Evolutionary conservation across 495 filamentous ascomycete species (phyloP).

Genomic region (Neurospora sp.): DNA sequence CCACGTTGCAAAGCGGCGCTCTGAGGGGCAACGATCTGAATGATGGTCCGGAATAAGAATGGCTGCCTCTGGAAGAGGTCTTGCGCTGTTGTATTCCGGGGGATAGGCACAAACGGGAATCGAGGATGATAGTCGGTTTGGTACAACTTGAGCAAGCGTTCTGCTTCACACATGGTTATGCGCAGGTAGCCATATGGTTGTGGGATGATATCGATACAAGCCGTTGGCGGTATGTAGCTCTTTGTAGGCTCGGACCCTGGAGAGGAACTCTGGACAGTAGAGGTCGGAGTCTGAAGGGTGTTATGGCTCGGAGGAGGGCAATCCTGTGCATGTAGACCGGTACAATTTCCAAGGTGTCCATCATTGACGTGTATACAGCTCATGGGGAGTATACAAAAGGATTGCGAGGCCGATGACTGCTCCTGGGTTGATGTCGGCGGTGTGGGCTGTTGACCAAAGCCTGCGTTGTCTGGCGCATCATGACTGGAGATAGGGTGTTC

Average conservation of each 20-base stretch:
- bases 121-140: conserved; percentile 9
- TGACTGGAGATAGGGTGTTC: not conserved
- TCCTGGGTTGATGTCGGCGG: not conserved
- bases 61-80: conserved; percentile 9
- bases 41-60: conserved; percentile 18
- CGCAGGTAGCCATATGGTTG: conserved; percentile 2
- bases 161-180: conserved; percentile 9
- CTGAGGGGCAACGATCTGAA: conserved; percentile 12
- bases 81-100: conserved; percentile 1
- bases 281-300: not conserved
- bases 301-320: not conserved
- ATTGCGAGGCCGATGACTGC: not conserved
- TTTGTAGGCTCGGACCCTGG: not conserved
- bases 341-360: not conserved
- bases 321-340: not conserved
- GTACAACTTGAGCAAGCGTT: conserved; percentile 9
- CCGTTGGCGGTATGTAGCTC: not conserved
- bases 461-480: not conserved
- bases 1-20: conserved; percentile 8
- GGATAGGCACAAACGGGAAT: conserved; percentile 19
- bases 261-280: not conserved
- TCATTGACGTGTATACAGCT: not conserved
- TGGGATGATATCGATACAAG: conserved; percentile 11
- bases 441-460: not conserved
- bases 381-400: not conserved